Conservation (phyloP, 805 yeast species). For the Pichia paraexigua region DNA sequence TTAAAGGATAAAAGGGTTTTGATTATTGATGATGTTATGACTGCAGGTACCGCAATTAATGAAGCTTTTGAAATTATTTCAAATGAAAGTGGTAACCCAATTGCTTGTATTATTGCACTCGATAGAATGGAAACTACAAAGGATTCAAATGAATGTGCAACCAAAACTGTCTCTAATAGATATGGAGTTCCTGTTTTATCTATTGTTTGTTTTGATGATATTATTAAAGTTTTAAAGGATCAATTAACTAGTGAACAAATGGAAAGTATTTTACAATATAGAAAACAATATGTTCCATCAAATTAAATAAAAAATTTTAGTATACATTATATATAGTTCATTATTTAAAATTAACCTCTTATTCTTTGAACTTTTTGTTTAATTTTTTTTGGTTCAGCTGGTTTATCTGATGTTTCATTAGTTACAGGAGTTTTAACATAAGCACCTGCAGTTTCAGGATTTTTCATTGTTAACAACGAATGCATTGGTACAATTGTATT, state of each 20-base stretch:
- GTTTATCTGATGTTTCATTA: slow-evolving; percentile 29
- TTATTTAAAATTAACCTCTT: slow-evolving; percentile 28
- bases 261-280: slow-evolving; percentile 50
- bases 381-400: slow-evolving; percentile 17
- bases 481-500: slow-evolving; percentile 84
- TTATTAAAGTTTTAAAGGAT: slow-evolving; percentile 50
- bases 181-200: slow-evolving; percentile 77
- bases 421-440: slow-evolving; percentile 49
- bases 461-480: slow-evolving; percentile 70
- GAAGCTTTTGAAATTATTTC: slow-evolving; percentile 83
- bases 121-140: slow-evolving; percentile 91
- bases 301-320: background rate
- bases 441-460: slow-evolving; percentile 69
- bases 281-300: slow-evolving; percentile 40
- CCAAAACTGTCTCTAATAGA: slow-evolving; percentile 65
- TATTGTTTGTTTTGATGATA: slow-evolving; percentile 70
- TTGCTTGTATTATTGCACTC: slow-evolving; percentile 82
- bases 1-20: slow-evolving; percentile 65
- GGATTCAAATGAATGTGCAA: slow-evolving; percentile 63
- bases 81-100: slow-evolving; percentile 61
- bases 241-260: slow-evolving; percentile 53
- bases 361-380: slow-evolving; percentile 57
- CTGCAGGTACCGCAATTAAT: slow-evolving; percentile 96
- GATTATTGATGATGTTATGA: slow-evolving; percentile 94
- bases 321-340: background rate